Evolutionary conservation across 106 monocot genomes (phyloP), one percentile per base, ranked within the genome.

Genomic region (Dendrobium huoshanense): DNA sequence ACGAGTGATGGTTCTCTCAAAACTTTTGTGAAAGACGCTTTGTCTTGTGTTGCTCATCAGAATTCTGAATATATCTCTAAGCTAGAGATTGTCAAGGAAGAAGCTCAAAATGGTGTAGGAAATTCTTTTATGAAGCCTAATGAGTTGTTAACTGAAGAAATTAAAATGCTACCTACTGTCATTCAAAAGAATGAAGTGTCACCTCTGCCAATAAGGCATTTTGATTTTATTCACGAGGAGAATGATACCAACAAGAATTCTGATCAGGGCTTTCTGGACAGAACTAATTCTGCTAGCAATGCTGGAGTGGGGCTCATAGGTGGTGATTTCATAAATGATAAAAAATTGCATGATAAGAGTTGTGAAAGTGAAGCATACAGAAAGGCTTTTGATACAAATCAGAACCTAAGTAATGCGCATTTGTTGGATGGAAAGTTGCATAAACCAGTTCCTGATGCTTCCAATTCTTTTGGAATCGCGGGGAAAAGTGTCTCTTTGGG

Each of bases 201-300:
- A 29, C 99, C 95, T 7, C 70, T 99, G 80, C 95, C 99, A 48
- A 89, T 99, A 68, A 95, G 89, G 82, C 95, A 99, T 82, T 89
- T 99, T 83, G 93, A 99, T 59, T 99, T 99, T 70, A 77, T 80
- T n/a, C 81, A 78, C 49, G 99, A 95, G 55, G 86, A 75, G 41
- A 87, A 78, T 58, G 82, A 72, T 33, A 59, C 72, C 13, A 67
- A 73, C 37, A 79, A 79, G 29, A 80, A 56, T 73, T 43, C 58
- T 55, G 25, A 15, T 55, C 11, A 42, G 15, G 5, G 41, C n/a
- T 25, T 41, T 29, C 13, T 27, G 4, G 42, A 75, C 7, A 64
- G 81, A 77, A 72, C 17, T 83, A 64, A 75, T 55, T 76, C 47
- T 78, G 37, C 10, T 25, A 41, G 22, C 19, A 29, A 9, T 75